Evolutionary conservation across 805 yeast genomes (phyloP), one percentile per base, ranked within the genome.

Genomic region (Metschnikowia hibisci): DNA sequence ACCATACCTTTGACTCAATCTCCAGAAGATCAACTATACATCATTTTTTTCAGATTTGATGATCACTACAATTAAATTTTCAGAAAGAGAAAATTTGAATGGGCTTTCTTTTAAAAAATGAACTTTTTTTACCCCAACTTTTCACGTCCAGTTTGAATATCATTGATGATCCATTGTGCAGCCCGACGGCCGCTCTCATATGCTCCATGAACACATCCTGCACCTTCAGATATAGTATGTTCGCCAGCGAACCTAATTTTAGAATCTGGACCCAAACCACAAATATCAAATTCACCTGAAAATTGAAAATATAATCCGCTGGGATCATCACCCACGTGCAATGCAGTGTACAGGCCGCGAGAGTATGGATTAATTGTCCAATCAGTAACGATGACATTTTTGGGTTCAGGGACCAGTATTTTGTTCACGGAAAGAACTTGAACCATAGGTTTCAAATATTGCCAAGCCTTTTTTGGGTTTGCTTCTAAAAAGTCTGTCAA

Each of bases 181-280:
- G 76, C 82, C 48, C 91, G 66, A 38, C 54, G 56, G 1, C 91
- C 96, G 55, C 91, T 83, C 47, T 70, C 67, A 79, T 87, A 87
- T 0, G 96, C 96, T 0, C 96, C 96, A 58, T 89, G 95, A 4
- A 84, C 93, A 53, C 96, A 89, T 0, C 96, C 96, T 12, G 88
- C 84, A 6, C 95, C 96, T 51, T 87, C 96, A 52, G 78, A 64
- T 16, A 81, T 78, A 0, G 96, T 84, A 60, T 89, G 96, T 57
- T 89, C 96, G 6, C 96, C 96, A 0, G 96, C 96, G 69, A 89
- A 89, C 33, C 96, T 69, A 2, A 89, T 64, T 7, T 71, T 68
- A 3, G 60, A 53, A 10, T 73, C 80, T 15, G 74, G 66, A 0
- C 88, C 86, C 31, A 66, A 50, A 4, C 64, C 64, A 13, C 52